Evolutionary conservation across 2,329 filamentous ascomycete species (phyloP), one percentile per base, ranked within the genome.

Genomic region (Fusarium pseudocircinatum): DNA sequence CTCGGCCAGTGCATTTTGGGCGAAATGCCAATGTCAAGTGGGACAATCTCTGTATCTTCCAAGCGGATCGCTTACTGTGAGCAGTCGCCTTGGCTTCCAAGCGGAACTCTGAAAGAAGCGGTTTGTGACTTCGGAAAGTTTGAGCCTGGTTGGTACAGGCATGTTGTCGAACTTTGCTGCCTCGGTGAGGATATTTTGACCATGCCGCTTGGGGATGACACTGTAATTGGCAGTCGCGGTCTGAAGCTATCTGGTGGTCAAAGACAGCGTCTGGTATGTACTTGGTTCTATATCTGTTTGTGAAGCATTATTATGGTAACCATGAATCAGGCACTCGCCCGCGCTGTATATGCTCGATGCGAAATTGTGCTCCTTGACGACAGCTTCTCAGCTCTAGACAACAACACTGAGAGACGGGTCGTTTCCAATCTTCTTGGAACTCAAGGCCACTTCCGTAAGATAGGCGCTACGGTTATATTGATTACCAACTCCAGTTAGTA

Each of bases 261-360:
- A 28, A 58, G 42, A 14, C 42, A 49, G 2, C 56, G 56, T 1
- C 2, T 58, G 2, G 54, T 58, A 58, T 14, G 7, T 36, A 7
- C 13, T 2, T 13, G 1, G 1, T 7, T 32, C 2, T 22, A 9
- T 24, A 22, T 16, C 16, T 8, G 12, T 7, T 6, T 16, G 0
- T 36, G 22, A n/a, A 34, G 3, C 5, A 16, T 26, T 16, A 9
- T 0, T 0, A 2, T 34, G 16, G 28, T 58, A 7, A 58, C 13
- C 14, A 14, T 18, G 0, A 4, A 22, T 9, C 6, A 58, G 54
- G 40, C 54, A 2, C 40, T 58, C 14, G 54, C 54, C 13, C 54
- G 54, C 5, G 40, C 54, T 6, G 5, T 58, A 4, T 58, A 58
- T 9, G 40, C 54, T 18, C 30, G 54, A 18, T 28, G 54, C 14